Conservation (phyloP, 257 asterid species). For the Coffea canephora region DNA sequence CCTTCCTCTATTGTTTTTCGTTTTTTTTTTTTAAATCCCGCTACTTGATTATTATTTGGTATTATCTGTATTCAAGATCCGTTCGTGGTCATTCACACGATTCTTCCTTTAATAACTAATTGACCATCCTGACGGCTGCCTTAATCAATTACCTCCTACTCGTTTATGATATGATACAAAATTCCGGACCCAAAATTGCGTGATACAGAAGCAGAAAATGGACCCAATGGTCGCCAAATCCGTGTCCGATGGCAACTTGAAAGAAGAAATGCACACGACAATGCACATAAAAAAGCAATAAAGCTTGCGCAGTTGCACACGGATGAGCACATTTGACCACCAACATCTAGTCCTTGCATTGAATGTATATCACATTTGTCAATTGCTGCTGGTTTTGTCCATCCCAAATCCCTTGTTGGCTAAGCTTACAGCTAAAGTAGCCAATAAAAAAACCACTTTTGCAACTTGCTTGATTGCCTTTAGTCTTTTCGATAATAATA, state of each 20-base stretch:
- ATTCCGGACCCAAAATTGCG: background rate
- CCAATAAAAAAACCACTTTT: too few species aligned
- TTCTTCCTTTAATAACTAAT: too few species aligned
- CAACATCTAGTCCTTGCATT: background rate
- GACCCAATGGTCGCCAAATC: background rate
- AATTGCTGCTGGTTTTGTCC: conserved; percentile 15
- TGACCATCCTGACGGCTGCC: background rate
- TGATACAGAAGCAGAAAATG: background rate
- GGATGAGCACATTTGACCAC: conserved; percentile 43
- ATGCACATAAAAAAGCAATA: background rate
- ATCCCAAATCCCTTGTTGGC: background rate
- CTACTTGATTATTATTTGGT: too few species aligned
- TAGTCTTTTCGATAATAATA: conserved; percentile 5
- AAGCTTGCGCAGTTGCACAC: conserved; percentile 3
- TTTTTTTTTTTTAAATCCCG: too few species aligned
- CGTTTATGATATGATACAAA: background rate
- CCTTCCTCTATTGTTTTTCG: too few species aligned
- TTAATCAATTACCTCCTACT: background rate
- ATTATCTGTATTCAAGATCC: too few species aligned
- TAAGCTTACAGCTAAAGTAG: background rate
- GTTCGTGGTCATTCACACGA: too few species aligned
- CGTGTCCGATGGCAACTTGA: conserved; percentile 17
- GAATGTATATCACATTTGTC: conserved; percentile 9
- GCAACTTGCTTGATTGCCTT: conserved; percentile 11
- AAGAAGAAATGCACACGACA: conserved; percentile 19